phyloP scores from a whole-genome alignment of 2,329 filamentous ascomycete genomes.

The Sclerotinia borealis region DNA sequence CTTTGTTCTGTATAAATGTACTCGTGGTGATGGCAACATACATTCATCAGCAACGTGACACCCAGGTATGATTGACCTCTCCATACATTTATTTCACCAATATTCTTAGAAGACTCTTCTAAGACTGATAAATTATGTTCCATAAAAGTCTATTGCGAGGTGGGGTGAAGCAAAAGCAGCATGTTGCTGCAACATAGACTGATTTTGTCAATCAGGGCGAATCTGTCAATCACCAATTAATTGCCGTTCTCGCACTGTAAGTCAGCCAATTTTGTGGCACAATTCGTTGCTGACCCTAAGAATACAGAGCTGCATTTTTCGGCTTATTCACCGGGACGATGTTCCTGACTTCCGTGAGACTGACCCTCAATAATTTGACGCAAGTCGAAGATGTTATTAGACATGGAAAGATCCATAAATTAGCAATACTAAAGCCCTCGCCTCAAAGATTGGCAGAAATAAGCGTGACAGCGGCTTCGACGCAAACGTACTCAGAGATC shows the following conservation, averaged over 20 bases:
- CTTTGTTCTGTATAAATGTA: conserved; percentile 58
- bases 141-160: not conserved
- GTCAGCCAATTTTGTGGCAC: conserved; percentile 22
- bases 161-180: not conserved
- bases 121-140: not conserved
- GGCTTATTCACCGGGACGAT: conserved; percentile 75
- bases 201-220: conserved; percentile 20
- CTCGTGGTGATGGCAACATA: conserved; percentile 61
- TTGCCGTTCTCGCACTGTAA: conserved; percentile 59
- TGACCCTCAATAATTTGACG: conserved; percentile 68
- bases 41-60: conserved; percentile 41
- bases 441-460: conserved; percentile 17
- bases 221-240: conserved; percentile 51
- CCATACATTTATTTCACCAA: conserved; percentile 3
- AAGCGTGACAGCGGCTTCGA: conserved; percentile 35
- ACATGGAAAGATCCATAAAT: conserved; percentile 56
- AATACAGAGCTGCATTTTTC: conserved; percentile 56
- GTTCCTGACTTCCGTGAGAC: conserved; percentile 64
- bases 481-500: conserved; percentile 45
- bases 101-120: not conserved
- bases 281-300: not conserved
- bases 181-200: not conserved
- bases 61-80: conserved; percentile 17
- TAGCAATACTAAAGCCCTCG: conserved; percentile 64
- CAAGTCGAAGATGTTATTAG: conserved; percentile 73